Conservation (phyloP, 805 yeast species). For the Lipomyces mesembrius region DNA sequence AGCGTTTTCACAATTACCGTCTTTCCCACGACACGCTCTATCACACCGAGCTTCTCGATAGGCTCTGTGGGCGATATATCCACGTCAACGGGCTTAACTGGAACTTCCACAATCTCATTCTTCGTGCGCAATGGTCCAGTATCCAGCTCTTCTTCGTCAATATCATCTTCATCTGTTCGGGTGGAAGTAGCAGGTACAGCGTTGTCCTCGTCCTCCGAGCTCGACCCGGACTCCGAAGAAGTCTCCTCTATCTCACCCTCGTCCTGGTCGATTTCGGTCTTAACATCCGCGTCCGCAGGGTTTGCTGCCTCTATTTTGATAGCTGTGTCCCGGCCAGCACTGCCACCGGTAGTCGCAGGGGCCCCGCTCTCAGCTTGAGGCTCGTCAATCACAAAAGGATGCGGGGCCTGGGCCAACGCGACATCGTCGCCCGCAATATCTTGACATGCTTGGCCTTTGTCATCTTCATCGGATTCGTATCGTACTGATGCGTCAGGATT, state of each 20-base stretch:
- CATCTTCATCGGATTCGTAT: conserved; percentile 26
- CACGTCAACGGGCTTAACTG: conserved; percentile 66
- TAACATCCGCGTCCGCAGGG: background rate
- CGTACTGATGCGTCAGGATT: conserved; percentile 22
- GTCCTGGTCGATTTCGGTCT: conserved; percentile 7
- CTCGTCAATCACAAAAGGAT: conserved; percentile 22
- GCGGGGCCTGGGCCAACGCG: background rate
- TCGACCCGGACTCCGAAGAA: conserved; percentile 16
- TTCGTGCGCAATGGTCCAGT: conserved; percentile 75
- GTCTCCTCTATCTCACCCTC: conserved; percentile 17
- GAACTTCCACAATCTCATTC: conserved; percentile 74
- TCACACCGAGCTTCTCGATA: conserved; percentile 71
- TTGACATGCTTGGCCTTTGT: background rate
- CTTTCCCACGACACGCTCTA: conserved; percentile 70
- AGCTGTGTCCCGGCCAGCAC: background rate
- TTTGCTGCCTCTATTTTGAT: too few relatives aligned
- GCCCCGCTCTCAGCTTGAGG: conserved; percentile 6
- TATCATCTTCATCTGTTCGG: conserved; percentile 40
- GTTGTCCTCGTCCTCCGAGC: conserved; percentile 34
- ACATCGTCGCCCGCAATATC: conserved; percentile 6
- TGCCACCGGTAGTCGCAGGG: background rate
- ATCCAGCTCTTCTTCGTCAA: conserved; percentile 37
- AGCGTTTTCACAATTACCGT: conserved; percentile 73
- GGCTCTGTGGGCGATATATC: conserved; percentile 62
- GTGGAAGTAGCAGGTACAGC: conserved; percentile 39